A percentile compares a stretch with the other conserved stretches of the same genome.
These are phyloP conservation scores for Sclerotinia trifoliorum DNA, from an alignment of 2,329 filamentous ascomycete species.

Conservation along the genomic window DNA sequence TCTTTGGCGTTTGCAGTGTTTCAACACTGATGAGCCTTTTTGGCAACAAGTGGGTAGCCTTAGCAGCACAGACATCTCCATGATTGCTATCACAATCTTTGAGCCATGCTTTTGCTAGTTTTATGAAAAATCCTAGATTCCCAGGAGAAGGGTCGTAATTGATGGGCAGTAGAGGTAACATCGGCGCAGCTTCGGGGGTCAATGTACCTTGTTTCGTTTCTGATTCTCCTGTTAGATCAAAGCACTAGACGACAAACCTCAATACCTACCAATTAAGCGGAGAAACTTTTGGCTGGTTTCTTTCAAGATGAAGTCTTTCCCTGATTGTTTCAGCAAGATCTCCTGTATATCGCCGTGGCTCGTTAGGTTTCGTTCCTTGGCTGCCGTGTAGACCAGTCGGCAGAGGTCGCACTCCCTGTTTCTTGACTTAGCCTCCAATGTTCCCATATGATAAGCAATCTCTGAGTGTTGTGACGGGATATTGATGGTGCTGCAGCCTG, in stretches of 20 bases:
- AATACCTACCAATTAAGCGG: conserved; percentile 1
- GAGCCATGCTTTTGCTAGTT: not conserved
- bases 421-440: not conserved
- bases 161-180: not conserved
- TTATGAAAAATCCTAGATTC: not conserved
- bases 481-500: not conserved
- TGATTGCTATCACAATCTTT: not conserved
- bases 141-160: not conserved
- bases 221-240: not conserved
- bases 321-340: not conserved
- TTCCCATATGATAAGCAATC: not conserved
- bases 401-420: not conserved
- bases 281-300: not conserved
- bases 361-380: not conserved
- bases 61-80: not conserved
- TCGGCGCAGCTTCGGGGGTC: not conserved
- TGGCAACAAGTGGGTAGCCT: not conserved
- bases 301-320: not conserved
- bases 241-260: not conserved
- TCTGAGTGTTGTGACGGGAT: not conserved
- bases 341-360: not conserved
- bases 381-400: not conserved
- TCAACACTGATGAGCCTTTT: not conserved
- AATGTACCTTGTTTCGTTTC: not conserved
- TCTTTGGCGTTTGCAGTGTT: not conserved